A percentile compares a stretch with the other conserved stretches of the same genome.
Evolutionary conservation across 208 protist species (phyloP).

Genomic region (Leishmania martiniquensis): DNA sequence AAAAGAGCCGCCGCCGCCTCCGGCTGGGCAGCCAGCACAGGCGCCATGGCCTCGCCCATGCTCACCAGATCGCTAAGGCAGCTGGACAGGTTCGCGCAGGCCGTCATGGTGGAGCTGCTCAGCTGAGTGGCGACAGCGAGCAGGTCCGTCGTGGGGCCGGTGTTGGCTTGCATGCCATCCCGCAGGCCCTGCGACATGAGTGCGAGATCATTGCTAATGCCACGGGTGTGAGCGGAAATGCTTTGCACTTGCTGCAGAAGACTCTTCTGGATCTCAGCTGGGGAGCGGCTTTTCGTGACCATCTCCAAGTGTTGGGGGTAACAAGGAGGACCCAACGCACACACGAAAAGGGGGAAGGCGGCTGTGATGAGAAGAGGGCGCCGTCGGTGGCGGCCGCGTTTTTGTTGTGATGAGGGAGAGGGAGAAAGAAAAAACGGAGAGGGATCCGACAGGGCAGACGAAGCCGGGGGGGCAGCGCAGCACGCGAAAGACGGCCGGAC

Average conservation of each 20-base stretch:
- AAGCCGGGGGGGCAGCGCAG: not conserved
- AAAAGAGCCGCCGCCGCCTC: conserved; percentile 54
- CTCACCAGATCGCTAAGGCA: conserved; percentile 62
- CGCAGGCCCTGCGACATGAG: conserved; percentile 20
- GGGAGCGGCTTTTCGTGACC: conserved; percentile 9
- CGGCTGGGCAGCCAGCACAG: conserved; percentile 54
- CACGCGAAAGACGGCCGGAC: not conserved
- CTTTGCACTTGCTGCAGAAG: conserved; percentile 32
- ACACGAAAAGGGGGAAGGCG: not conserved
- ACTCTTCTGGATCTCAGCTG: conserved; percentile 23
- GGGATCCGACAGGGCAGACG: not conserved
- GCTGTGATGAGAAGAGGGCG: not conserved
- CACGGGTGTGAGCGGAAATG: conserved; percentile 29
- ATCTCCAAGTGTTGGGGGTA: conserved; percentile 7
- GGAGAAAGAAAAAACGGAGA: not conserved
- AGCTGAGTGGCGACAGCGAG: conserved; percentile 18
- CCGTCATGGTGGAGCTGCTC: conserved; percentile 14
- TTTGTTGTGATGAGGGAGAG: not conserved
- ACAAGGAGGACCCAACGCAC: not conserved
- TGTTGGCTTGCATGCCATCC: conserved; percentile 18
- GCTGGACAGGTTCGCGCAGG: conserved; percentile 31
- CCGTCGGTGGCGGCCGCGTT: not conserved
- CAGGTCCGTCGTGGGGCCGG: conserved; percentile 21
- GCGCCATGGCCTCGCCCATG: conserved; percentile 71
- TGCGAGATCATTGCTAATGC: conserved; percentile 25